These are phyloP conservation scores for Colletotrichum spaethianum DNA, from an alignment of 2,329 filamentous ascomycete genomes.

Conservation along the genomic window DNA sequence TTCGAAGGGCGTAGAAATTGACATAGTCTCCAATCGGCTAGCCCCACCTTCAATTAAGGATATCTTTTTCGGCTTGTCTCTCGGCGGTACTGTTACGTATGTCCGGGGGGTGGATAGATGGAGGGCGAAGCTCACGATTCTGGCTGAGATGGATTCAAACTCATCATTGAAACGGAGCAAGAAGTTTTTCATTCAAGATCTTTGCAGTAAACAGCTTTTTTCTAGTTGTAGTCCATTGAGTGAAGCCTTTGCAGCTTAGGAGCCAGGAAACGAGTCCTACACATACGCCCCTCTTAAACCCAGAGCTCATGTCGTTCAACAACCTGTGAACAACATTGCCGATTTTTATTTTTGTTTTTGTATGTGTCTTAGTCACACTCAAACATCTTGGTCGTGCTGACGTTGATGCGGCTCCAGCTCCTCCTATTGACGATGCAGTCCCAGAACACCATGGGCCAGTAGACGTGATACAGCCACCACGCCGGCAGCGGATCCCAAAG, in stretches of 20 bases:
- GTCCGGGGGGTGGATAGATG: not conserved
- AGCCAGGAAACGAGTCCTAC: not conserved
- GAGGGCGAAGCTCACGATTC: not conserved
- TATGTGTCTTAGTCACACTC: slow-evolving; percentile 34
- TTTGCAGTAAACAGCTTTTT: not conserved
- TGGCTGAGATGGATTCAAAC: not conserved
- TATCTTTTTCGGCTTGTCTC: no score
- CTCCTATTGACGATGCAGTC: slow-evolving; percentile 58
- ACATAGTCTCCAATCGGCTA: not conserved
- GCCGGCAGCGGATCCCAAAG: slow-evolving; percentile 69
- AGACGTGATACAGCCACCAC: slow-evolving; percentile 70
- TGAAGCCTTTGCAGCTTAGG: not conserved
- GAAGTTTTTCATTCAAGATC: not conserved
- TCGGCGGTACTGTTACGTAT: not conserved
- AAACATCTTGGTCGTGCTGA: slow-evolving; percentile 68
- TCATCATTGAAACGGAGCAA: not conserved
- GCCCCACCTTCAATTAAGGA: not conserved
- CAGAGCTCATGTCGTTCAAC: not conserved
- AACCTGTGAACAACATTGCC: no score
- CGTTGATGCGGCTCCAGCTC: slow-evolving; percentile 76
- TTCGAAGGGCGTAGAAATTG: not conserved
- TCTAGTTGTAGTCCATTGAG: not conserved
- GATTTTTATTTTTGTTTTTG: no score
- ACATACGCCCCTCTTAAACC: not conserved
- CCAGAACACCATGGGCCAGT: slow-evolving; percentile 68